phyloP scores from a whole-genome alignment of 2,329 filamentous ascomycete genomes.

The Alternaria triticina region DNA sequence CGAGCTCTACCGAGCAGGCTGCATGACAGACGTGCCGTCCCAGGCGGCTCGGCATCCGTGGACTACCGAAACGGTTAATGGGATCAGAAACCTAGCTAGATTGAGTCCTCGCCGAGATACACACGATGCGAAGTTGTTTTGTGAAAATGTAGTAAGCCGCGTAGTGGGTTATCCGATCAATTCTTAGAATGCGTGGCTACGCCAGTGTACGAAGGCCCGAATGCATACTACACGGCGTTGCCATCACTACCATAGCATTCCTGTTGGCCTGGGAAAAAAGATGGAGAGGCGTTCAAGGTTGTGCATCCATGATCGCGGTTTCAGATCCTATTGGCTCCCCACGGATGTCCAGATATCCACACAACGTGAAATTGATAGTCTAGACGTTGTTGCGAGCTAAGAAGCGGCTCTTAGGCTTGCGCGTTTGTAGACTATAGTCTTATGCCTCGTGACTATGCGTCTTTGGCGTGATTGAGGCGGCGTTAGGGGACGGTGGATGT shows the following conservation, averaged over 20 bases:
- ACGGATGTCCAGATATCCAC: not conserved
- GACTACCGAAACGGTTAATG: not conserved
- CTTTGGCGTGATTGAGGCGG: not conserved
- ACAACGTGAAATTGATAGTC: not conserved
- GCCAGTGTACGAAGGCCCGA: not conserved
- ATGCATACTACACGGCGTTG: not conserved
- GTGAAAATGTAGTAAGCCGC: not conserved
- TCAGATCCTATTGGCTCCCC: not conserved
- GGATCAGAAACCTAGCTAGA: not conserved
- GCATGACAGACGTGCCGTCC: not conserved
- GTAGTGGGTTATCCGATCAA: not conserved
- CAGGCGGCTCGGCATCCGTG: not conserved
- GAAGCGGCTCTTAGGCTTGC: not conserved
- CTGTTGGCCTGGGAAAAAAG: not conserved
- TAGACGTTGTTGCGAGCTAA: not conserved
- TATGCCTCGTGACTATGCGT: not conserved
- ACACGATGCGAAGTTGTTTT: not conserved
- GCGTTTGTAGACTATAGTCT: not conserved
- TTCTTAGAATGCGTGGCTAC: not conserved
- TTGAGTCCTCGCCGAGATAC: not conserved
- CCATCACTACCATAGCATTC: not conserved
- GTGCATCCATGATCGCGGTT: not conserved
- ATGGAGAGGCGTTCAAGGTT: not conserved
- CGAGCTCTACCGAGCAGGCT: not conserved
- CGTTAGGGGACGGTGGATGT: not conserved